These are phyloP conservation scores for Simplicillium sp. DNA, from an alignment of 2,329 filamentous ascomycete species.

Conservation along the genomic window DNA sequence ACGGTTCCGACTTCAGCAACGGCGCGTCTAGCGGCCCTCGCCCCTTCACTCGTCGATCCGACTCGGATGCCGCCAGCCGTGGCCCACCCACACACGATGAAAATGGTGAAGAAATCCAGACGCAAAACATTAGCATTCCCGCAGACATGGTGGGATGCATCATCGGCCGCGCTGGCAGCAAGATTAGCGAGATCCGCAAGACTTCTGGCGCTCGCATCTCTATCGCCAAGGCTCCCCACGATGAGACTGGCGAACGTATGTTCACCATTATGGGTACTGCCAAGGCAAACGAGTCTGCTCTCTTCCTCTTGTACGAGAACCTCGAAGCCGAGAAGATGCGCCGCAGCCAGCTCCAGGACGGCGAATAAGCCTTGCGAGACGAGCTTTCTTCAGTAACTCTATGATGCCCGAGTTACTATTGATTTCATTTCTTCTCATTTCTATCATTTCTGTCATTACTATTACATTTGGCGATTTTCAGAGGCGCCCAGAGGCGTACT, in stretches of 20 bases:
- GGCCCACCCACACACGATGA: slow-evolving; percentile 85
- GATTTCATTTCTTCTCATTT: slow-evolving; percentile 5
- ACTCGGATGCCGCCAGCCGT: slow-evolving; percentile 70
- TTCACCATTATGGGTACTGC: slow-evolving; percentile 98
- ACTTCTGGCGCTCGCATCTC: slow-evolving; percentile 94
- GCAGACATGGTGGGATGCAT: slow-evolving; percentile 99
- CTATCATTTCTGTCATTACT: background rate
- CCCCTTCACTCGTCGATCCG: slow-evolving; percentile 68
- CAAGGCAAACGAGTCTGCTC: slow-evolving; percentile 86
- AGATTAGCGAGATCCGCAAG: slow-evolving; percentile 98
- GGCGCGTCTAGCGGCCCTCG: slow-evolving; percentile 42
- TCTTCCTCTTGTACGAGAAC: slow-evolving; percentile 97
- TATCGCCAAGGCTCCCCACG: slow-evolving; percentile 93
- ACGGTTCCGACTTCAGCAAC: slow-evolving; percentile 95
- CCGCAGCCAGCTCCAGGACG: slow-evolving; percentile 64
- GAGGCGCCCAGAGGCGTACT: too few relatives aligned
- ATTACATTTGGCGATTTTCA: too few relatives aligned
- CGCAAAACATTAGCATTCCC: slow-evolving; percentile 98
- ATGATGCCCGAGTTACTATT: slow-evolving; percentile 9
- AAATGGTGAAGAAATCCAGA: slow-evolving; percentile 95
- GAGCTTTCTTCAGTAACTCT: slow-evolving; percentile 16
- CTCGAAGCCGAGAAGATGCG: slow-evolving; percentile 98
- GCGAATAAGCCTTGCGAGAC: slow-evolving; percentile 36
- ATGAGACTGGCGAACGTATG: slow-evolving; percentile 97
- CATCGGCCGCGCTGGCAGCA: slow-evolving; percentile 87